Evolutionary conservation across 768 basidiomycete genomes (phyloP).

Genomic region (Tulasnella sp.): DNA sequence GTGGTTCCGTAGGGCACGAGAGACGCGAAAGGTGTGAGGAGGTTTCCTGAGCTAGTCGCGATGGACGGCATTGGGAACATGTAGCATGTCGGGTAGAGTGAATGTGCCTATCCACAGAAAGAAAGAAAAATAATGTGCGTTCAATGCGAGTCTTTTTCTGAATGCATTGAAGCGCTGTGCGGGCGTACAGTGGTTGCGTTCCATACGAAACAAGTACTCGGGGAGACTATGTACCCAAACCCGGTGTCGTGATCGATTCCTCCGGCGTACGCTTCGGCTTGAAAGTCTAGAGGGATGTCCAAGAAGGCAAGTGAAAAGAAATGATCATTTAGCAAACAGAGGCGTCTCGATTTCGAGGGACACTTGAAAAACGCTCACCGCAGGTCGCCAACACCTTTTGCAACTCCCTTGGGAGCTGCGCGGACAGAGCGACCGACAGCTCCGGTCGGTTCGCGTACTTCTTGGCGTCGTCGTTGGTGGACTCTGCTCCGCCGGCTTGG

Average conservation of each 20-base stretch:
- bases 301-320: not conserved
- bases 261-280: not conserved
- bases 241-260: constrained; percentile 3
- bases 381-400: not conserved
- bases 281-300: not conserved
- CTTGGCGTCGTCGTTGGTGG: not conserved
- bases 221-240: not conserved
- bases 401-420: constrained; percentile 8
- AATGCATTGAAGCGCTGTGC: too few species aligned
- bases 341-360: not conserved
- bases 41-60: not conserved
- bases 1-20: constrained; percentile 5
- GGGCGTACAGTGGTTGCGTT: not conserved
- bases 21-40: constrained; percentile 3
- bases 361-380: not conserved
- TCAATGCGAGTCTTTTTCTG: not conserved
- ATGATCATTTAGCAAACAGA: not conserved
- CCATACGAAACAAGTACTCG: constrained; percentile 9
- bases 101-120: not conserved
- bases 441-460: constrained; percentile 10
- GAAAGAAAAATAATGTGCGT: not conserved
- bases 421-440: constrained; percentile 9
- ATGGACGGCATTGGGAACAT: constrained; percentile 14
- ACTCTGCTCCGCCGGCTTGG: not conserved
- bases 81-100: constrained; percentile 9